Evolutionary conservation across 352 stramenopile species (phyloP), one percentile per base, ranked within the genome.

Genomic region (Phytopythium ostracodes): DNA sequence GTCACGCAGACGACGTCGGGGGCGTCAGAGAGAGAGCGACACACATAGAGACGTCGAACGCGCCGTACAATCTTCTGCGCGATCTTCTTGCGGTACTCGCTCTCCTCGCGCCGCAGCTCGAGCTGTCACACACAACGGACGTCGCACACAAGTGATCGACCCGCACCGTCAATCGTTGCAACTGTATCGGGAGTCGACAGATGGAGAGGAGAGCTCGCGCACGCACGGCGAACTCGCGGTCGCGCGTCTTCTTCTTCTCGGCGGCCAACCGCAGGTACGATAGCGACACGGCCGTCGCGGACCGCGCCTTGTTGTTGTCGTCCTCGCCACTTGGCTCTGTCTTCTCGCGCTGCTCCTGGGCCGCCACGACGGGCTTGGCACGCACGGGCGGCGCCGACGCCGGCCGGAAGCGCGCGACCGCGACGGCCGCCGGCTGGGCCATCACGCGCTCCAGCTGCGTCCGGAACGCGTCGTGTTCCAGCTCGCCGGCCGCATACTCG

Each of bases 71-170:
- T 89, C 61, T 92, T 89, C 57, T 83, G 77, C 6, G 70, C 71
- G 55, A 90, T 89, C 61, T 87, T 90, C 69, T 87, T 88, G 55
- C 78, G 79, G 56, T 86, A 87, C 36, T 89, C 82, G 18, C 50
- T 71, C 44, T 92, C 80, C 64, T 90, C 76, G 14, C 80, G 78
- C 33, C 73, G 62, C 15, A 90, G 75, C 22, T 89, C 75, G 29
- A 69, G 69, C 82, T 60, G 40, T 36, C 22, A 10, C 35, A 64
- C 22, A 9, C 38, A 15, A n/a, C n/a, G n/a, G n/a, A n/a, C n/a
- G 29, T 8, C 29, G 7, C 29, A 24, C 20, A 18, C 29, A 29
- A 27, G 20, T 7, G 31, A 40, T 35, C 25, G 33, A 4, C 22
- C 22, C 53, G 56, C 20, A 59, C 14, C 25, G 27, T 38, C 27